phyloP scores from a whole-genome alignment of 805 yeast genomes.

The Candida michaelii region DNA sequence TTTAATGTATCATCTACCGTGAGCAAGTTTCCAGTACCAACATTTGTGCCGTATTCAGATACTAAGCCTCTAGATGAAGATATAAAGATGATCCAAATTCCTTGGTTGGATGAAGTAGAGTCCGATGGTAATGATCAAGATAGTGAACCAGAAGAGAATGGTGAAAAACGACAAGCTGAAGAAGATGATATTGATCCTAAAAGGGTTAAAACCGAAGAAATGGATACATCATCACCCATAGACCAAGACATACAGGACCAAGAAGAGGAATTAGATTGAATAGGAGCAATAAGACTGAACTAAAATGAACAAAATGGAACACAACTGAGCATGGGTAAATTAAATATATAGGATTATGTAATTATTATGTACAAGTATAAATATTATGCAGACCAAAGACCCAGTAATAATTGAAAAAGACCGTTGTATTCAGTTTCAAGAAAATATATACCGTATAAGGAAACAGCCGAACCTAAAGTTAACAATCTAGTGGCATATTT shows the following conservation, averaged over 20 bases:
- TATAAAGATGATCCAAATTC: slow-evolving; percentile 26
- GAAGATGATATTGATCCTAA: neutral
- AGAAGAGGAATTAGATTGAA: slow-evolving; percentile 9
- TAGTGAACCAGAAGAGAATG: slow-evolving; percentile 3
- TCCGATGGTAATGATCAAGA: slow-evolving; percentile 3
- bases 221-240: slow-evolving; percentile 13
- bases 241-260: neutral
- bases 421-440: slow-evolving; percentile 83
- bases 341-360: slow-evolving; percentile 1
- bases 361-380: neutral
- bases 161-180: slow-evolving; percentile 1
- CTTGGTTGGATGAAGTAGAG: slow-evolving; percentile 25
- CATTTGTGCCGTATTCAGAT: slow-evolving; percentile 6
- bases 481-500: slow-evolving; percentile 65
- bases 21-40: slow-evolving; percentile 23
- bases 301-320: slow-evolving; percentile 6
- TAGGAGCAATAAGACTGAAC: no score
- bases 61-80: slow-evolving; percentile 10
- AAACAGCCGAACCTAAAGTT: slow-evolving; percentile 66
- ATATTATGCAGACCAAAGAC: slow-evolving; percentile 50
- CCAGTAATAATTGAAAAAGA: slow-evolving; percentile 59
- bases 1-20: slow-evolving; percentile 29
- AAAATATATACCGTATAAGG: slow-evolving; percentile 78
- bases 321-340: neutral
- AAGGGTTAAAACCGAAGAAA: slow-evolving; percentile 5